phyloP scores from a whole-genome alignment of 768 basidiomycete genomes.

The Ramaria rubella region DNA sequence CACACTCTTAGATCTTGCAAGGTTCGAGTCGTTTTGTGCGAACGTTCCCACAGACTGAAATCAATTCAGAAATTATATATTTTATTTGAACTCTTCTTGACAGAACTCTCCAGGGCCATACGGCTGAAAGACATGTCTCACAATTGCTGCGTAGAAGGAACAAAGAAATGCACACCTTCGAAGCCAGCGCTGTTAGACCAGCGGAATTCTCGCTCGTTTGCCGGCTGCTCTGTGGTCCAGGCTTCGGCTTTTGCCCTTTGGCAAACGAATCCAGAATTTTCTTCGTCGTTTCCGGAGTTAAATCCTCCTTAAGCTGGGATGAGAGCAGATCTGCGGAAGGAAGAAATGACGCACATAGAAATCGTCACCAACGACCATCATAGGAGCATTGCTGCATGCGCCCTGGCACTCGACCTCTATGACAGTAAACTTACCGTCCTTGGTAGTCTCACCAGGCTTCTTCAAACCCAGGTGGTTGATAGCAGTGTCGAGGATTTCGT shows the following conservation, averaged over 20 bases:
- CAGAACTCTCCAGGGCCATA: constrained; percentile 93
- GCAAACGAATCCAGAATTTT: constrained; percentile 74
- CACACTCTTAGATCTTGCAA: too few relatives aligned
- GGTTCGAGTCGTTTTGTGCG: too few relatives aligned
- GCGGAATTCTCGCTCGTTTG: constrained; percentile 90
- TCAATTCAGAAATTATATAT: too few relatives aligned
- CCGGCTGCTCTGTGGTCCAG: constrained; percentile 89
- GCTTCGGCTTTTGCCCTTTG: constrained; percentile 79
- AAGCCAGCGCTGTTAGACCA: constrained; percentile 72
- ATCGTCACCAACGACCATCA: constrained; percentile 94
- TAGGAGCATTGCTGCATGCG: constrained; percentile 96
- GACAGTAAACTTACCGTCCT: constrained; percentile 94
- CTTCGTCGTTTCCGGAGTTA: constrained; percentile 70
- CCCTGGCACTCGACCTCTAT: constrained; percentile 99
- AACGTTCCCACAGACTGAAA: too few relatives aligned
- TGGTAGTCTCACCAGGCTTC: constrained; percentile 86
- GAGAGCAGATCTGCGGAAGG: background rate
- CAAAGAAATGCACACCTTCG: constrained; percentile 45
- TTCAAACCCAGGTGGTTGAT: constrained; percentile 77
- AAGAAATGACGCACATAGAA: constrained; percentile 69
- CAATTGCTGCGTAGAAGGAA: background rate
- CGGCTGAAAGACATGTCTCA: constrained; percentile 46
- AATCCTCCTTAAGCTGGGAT: constrained; percentile 58
- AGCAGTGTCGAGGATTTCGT: constrained; percentile 81
- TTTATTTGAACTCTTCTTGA: constrained; percentile 74